Evolutionary conservation across 768 basidiomycete genomes (phyloP), one percentile per base, ranked within the genome.

Genomic region (Boletales sp.): DNA sequence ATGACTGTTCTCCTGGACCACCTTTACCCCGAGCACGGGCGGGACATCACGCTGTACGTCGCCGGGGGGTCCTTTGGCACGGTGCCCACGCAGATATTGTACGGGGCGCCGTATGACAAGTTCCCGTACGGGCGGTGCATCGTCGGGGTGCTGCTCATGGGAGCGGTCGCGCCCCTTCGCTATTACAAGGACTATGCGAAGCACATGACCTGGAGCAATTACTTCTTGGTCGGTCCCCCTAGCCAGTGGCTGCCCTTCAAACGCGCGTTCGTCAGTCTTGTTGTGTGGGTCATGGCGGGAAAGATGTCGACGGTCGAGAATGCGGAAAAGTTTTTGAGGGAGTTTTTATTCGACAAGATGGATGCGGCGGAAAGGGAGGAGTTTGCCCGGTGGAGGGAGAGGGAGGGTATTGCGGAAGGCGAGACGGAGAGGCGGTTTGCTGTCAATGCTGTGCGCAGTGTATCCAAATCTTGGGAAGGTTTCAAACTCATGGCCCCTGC

Each of bases 51-150:
- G 52, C 68, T 81, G 37, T 82, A 79, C 66, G 50, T 84, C 48
- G 62, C 70, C 13, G 82, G 78, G 0, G 76, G 77, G 12, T 80
- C 80, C 3, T 81, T 75, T 54, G 83, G 82, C 17, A 78, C 76
- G 0, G 70, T 74, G 11, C 68, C 74, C 4, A 76, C 81, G 1
- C 82, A 83, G 67, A 79, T 82, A 34, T 57, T 84, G 12, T 82
- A 79, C 50, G 78, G 76, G 2, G 72, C 77, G 0, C 59, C 79
- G 0, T 77, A 75, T 63, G 70, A 76, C 56, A 54, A 64, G 14
- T 84, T 84, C 51, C 79, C 80, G 8, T 69, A 74, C 27, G 78
- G 77, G 17, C 65, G 69, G 14, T 64, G 72, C 43, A 72, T 82
- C 53, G 66, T 59, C 5, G 77, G 76, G 2, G 68, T 81, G 55